Percentiles rank a stretch among this genome's conserved stretches.
Conservation (phyloP, 805 yeast species). For the Lachancea quebecensis region DNA sequence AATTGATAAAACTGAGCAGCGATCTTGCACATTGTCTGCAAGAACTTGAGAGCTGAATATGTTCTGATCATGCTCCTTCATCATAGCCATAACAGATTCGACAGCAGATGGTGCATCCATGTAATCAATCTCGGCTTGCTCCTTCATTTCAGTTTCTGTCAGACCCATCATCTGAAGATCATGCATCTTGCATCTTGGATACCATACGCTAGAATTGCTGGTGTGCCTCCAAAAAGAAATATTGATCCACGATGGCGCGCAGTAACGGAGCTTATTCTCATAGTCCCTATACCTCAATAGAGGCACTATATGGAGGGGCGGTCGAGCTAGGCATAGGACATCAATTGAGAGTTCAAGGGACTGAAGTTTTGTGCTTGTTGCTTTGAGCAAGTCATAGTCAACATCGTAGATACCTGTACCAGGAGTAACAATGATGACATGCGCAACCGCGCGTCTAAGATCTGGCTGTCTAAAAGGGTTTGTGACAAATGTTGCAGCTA, state of each 20-base stretch:
- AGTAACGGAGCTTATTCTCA: constrained; percentile 48
- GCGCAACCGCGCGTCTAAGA: constrained; percentile 83
- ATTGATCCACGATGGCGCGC: constrained; percentile 94
- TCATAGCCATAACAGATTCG: constrained; percentile 47
- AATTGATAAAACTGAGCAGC: constrained; percentile 1
- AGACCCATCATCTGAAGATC: constrained; percentile 98
- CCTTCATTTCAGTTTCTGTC: constrained; percentile 80
- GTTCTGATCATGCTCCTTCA: constrained; percentile 60
- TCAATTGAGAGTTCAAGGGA: constrained; percentile 83
- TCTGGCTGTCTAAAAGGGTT: constrained; percentile 81
- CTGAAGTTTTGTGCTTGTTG: constrained; percentile 68
- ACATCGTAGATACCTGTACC: constrained; percentile 94
- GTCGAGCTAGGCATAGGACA: constrained; percentile 78
- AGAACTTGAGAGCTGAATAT: constrained; percentile 35
- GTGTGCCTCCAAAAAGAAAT: constrained; percentile 79
- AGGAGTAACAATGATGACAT: constrained; percentile 79
- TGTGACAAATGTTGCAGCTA: constrained; percentile 70
- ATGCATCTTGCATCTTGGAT: constrained; percentile 90
- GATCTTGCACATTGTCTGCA: not conserved
- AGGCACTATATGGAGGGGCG: constrained; percentile 91
- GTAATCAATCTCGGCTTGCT: constrained; percentile 54
- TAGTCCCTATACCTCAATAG: constrained; percentile 63
- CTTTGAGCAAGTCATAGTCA: constrained; percentile 65
- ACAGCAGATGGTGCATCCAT: constrained; percentile 34
- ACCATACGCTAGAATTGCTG: constrained; percentile 51